phyloP scores from a whole-genome alignment of 805 yeast genomes.

The Candida yuanshanica region DNA sequence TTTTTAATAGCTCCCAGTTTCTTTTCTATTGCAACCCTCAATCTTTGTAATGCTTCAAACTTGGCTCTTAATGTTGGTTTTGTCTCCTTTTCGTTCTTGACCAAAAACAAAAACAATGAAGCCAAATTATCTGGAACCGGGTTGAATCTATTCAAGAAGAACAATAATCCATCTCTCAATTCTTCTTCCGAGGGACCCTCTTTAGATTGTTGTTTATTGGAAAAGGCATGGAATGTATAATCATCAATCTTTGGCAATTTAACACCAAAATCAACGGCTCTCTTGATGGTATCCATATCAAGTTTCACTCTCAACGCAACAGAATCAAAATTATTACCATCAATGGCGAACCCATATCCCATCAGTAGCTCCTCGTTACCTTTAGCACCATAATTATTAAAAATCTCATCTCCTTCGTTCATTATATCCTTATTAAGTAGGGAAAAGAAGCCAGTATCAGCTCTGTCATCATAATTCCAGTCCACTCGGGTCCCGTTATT shows the following conservation, averaged over 20 bases:
- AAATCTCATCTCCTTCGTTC: constrained; percentile 41
- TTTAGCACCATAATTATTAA: constrained; percentile 84
- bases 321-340: constrained; percentile 52
- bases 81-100: constrained; percentile 30
- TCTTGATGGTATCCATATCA: constrained; percentile 19
- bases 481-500: constrained; percentile 52
- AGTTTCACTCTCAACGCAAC: constrained; percentile 59
- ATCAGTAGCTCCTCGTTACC: constrained; percentile 81
- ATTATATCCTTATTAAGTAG: constrained; percentile 12
- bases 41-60: constrained; percentile 50
- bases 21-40: constrained; percentile 48
- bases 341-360: constrained; percentile 67
- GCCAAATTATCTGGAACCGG: constrained; percentile 21
- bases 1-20: constrained; percentile 31
- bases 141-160: constrained; percentile 25
- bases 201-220: constrained; percentile 13
- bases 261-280: constrained; percentile 33
- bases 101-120: constrained; percentile 26
- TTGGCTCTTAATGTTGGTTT: constrained; percentile 43
- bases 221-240: constrained; percentile 35
- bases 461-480: constrained; percentile 43
- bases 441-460: constrained; percentile 13
- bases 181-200: constrained; percentile 5
- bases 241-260: constrained; percentile 33
- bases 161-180: constrained; percentile 28